A percentile compares a stretch with the other conserved stretches of the same genome.
phyloP scores from a whole-genome alignment of 2,329 filamentous ascomycete species.

The Aureobasidium sp. region DNA sequence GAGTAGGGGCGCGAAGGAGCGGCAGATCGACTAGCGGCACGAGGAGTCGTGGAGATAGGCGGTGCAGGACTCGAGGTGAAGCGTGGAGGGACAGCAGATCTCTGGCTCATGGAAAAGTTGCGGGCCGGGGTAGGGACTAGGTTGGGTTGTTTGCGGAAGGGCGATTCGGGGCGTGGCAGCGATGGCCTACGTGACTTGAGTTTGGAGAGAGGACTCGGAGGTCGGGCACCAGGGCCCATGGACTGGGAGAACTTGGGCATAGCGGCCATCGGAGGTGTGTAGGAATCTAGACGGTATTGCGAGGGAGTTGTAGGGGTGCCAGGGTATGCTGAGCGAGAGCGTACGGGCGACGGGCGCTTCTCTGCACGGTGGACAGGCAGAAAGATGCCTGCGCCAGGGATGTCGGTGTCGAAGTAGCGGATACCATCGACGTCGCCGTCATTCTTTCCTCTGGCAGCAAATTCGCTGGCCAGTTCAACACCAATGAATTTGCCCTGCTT shows the following conservation, averaged over 20 bases:
- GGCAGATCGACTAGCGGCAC: conserved; percentile 42
- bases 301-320: conserved; percentile 61
- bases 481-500: conserved; percentile 90
- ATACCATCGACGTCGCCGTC: conserved; percentile 83
- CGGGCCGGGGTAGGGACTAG: conserved; percentile 49
- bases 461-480: conserved; percentile 77
- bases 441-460: conserved; percentile 81
- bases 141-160: conserved; percentile 55
- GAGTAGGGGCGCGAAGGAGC: conserved; percentile 37
- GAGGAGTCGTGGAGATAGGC: conserved; percentile 30
- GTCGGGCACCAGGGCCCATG: conserved; percentile 61
- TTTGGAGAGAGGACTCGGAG: conserved; percentile 63
- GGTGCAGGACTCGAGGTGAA: conserved; percentile 54
- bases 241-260: conserved; percentile 82
- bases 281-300: conserved; percentile 33
- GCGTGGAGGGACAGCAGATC: conserved; percentile 44
- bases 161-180: conserved; percentile 81
- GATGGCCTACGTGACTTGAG: conserved; percentile 58
- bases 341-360: conserved; percentile 52
- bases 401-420: conserved; percentile 70
- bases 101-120: conserved; percentile 43
- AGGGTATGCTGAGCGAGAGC: conserved; percentile 47
- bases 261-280: conserved; percentile 52
- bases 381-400: conserved; percentile 84
- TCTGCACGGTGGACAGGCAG: conserved; percentile 74